Base-by-base conservation (phyloP, 1,284 basidiomycete genomes). In the Ceratobasidium sp. region DNA sequence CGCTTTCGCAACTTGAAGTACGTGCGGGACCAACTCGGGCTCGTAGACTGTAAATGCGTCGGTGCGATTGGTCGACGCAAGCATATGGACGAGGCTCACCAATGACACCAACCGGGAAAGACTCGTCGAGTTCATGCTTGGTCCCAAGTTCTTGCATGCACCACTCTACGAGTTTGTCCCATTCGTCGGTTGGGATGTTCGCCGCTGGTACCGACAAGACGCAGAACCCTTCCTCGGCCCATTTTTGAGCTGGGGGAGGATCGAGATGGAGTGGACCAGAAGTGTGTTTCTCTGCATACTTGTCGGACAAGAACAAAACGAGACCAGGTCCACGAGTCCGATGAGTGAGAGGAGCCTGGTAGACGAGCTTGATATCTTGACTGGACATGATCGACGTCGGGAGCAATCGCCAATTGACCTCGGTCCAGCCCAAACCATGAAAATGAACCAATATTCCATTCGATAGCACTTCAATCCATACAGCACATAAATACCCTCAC, bases 171-270 rank as follows among this genome's bases (percentile, higher is more conserved):
- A n/a, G n/a, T n/a, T 22, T n/a, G 32, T 29, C 42, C 31, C 38
- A n/a, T 20, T n/a, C 17, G 31, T 8, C 58, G 10, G n/a, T n/a
- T n/a, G n/a, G n/a, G n/a, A n/a, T n/a, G n/a, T 32, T 8, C 3
- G 45, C 17, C 22, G 32, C 17, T 15, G 22, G 15, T 4, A 68
- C 35, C 2, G 38, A 38, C 17, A 68, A 34, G 27, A 68, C 64
- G 25, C 40, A 55, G 38, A 68, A 68, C 20, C 64, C 64, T 31
- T 68, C 64, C 27, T 68, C 64, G 20, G 64, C 64, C 64, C 64
- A 68, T 56, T 68, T 68, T 34, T 55, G 64, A 1, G 43, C 10
- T 15, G 64, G 64, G 17, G 42, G 53, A 27, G 64, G 64, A 22
- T 68, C 64, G 15, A 68, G 38, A 40, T 56, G 52, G 20, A 32